Percentiles rank a stretch among this genome's conserved stretches.
These are phyloP conservation scores for Debaryomyces maramus DNA, from an alignment of 805 yeast species.

Conservation along the genomic window DNA sequence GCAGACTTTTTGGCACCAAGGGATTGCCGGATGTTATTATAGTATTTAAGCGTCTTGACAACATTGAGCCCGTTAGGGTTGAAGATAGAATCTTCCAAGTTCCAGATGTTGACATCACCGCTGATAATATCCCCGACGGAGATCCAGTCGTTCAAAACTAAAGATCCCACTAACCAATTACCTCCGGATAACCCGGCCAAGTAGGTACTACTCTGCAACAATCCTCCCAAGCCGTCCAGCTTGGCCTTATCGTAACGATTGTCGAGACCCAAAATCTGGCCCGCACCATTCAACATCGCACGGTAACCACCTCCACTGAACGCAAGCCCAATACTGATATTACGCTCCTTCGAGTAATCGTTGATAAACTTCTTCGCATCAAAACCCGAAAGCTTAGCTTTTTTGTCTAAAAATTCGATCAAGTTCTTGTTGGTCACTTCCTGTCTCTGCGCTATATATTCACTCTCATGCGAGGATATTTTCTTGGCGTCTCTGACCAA, in stretches of 20 bases:
- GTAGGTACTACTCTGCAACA: conserved; percentile 40
- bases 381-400: conserved; percentile 32
- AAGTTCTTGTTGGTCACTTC: conserved; percentile 29
- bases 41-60: conserved; percentile 50
- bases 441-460: conserved; percentile 26
- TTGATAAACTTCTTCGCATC: conserved; percentile 30
- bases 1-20: conserved; percentile 30
- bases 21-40: conserved; percentile 32
- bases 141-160: conserved; percentile 39
- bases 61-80: conserved; percentile 64
- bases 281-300: conserved; percentile 44
- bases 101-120: conserved; percentile 54
- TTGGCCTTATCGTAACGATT: conserved; percentile 29
- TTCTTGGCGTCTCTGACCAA: conserved; percentile 29
- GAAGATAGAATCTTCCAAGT: conserved; percentile 59
- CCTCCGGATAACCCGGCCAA: conserved; percentile 45
- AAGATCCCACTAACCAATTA: conserved; percentile 37
- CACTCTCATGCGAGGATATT: conserved; percentile 24
- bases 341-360: conserved; percentile 20
- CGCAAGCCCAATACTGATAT: conserved; percentile 25
- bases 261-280: conserved; percentile 42
- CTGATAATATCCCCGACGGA: conserved; percentile 30
- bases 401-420: conserved; percentile 25
- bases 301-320: conserved; percentile 30
- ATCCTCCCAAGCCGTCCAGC: conserved; percentile 37